Evolutionary conservation across 176 grass and related monocot species (phyloP), one percentile per base, ranked within the genome.

Genomic region (Oryza nivara): DNA sequence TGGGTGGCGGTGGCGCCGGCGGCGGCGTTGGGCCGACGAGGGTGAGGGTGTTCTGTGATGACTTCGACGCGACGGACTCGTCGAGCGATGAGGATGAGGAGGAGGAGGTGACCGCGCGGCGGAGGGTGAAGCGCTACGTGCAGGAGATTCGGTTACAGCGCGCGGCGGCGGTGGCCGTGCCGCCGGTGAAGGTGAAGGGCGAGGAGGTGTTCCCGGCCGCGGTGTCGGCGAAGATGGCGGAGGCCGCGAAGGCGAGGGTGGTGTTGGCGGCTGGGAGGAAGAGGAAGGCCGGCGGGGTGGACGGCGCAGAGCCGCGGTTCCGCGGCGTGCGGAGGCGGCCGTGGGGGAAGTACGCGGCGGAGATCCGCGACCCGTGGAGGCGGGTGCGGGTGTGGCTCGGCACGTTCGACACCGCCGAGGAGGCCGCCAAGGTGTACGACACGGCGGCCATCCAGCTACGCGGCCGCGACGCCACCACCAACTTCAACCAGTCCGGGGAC

Each of bases 331-430:
- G 97, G 9, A 73, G 85, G 25, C 91, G 97, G 26, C 93, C 97
- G 1, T 99, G 97, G 97, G 97, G 97, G 34, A 99, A 99, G 85
- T 99, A 96, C 74, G 97, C 97, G 14, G 97, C 97, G 84, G 97
- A 99, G 92, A 99, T 99, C 73, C 91, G 97, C 13, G 97, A 99
- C 92, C 97, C 97, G 11, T 83, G 86, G 84, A 76, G 90, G 2
- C 93, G 93, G 25, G 88, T 99, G 7, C 90, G 97, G 1, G 90
- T 99, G 6, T 99, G 97, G 97, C 97, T 99, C 0, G 97, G 97
- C 56, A 99, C 97, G 19, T 99, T 93, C 80, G 85, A 99, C 72
- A 96, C 97, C 0, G 97, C 97, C 10, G 93, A 96, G 90, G 97
- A 99, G 81, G 97, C 97, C 28, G 97, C 97, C 66, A 91, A 90